Evolutionary conservation across 331 rosid species (phyloP).

Genomic region (Pyrus hybrid): DNA sequence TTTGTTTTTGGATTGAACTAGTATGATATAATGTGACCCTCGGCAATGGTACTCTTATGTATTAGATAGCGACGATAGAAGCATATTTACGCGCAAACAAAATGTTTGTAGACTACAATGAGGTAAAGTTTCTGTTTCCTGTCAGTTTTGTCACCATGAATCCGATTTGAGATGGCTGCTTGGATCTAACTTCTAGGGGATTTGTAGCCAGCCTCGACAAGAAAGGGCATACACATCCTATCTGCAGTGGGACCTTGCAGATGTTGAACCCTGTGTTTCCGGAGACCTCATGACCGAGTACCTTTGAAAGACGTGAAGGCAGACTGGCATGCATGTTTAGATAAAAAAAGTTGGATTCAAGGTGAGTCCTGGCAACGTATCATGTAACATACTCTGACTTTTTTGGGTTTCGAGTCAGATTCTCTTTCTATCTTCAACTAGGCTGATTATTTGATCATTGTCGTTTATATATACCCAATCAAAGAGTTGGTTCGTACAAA

Average conservation of each 20-base stretch:
- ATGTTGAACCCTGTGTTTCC: background rate
- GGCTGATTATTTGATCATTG: too few relatives aligned
- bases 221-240: conserved; percentile 14
- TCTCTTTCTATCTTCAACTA: too few relatives aligned
- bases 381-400: too few relatives aligned
- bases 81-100: conserved; percentile 82
- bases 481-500: too few relatives aligned
- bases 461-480: too few relatives aligned
- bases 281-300: background rate
- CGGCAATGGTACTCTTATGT: too few relatives aligned
- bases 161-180: background rate
- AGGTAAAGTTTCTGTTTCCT: conserved; percentile 29
- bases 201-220: conserved; percentile 20
- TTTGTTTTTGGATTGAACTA: background rate
- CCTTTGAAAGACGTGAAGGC: background rate
- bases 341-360: background rate
- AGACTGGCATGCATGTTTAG: background rate
- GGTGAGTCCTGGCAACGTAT: background rate
- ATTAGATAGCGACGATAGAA: conserved; percentile 50
- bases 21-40: too few relatives aligned
- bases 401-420: too few relatives aligned
- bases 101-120: conserved; percentile 83
- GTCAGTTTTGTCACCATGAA: background rate
- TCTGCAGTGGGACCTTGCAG: conserved; percentile 10
- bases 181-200: background rate